phyloP scores from a whole-genome alignment of 306 rosid species.

The Lathyrus sativus region DNA sequence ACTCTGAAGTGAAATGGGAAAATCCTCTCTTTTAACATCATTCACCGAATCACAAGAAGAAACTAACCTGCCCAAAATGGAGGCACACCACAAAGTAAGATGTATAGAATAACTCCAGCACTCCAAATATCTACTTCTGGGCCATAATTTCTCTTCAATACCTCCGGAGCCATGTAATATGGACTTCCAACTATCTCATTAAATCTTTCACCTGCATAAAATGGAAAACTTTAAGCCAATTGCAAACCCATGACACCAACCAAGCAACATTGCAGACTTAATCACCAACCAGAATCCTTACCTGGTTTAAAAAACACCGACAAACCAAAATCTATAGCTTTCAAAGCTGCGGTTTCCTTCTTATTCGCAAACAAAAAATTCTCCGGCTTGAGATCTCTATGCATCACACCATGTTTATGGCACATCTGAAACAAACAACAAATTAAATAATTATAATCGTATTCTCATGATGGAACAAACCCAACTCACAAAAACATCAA shows the following conservation, averaged over 20 bases:
- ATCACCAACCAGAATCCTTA: constrained; percentile 40
- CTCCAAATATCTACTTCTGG: constrained; percentile 98
- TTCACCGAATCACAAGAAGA: constrained; percentile 18
- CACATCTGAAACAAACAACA: constrained; percentile 64
- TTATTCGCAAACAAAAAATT: constrained; percentile 88
- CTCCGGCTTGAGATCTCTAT: constrained; percentile 94
- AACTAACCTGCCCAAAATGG: constrained; percentile 99
- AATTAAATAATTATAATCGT: neutral
- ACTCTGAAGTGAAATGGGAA: neutral
- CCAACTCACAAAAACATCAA: neutral
- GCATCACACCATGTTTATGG: constrained; percentile 96
- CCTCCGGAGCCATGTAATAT: constrained; percentile 99
- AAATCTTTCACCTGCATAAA: constrained; percentile 70
- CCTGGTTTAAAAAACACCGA: constrained; percentile 93
- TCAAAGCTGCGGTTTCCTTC: constrained; percentile 81
- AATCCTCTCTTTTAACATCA: constrained; percentile 12
- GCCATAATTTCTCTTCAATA: constrained; percentile 79
- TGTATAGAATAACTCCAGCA: constrained; percentile 94
- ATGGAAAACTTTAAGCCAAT: constrained; percentile 31
- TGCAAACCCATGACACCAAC: constrained; percentile 24
- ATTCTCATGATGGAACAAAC: neutral
- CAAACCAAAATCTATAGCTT: constrained; percentile 94
- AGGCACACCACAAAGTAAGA: constrained; percentile 93
- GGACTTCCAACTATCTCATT: constrained; percentile 98
- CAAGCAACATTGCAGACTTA: constrained; percentile 8